Conservation (phyloP, 441 rosid genomes). For the Breynia disticha region DNA sequence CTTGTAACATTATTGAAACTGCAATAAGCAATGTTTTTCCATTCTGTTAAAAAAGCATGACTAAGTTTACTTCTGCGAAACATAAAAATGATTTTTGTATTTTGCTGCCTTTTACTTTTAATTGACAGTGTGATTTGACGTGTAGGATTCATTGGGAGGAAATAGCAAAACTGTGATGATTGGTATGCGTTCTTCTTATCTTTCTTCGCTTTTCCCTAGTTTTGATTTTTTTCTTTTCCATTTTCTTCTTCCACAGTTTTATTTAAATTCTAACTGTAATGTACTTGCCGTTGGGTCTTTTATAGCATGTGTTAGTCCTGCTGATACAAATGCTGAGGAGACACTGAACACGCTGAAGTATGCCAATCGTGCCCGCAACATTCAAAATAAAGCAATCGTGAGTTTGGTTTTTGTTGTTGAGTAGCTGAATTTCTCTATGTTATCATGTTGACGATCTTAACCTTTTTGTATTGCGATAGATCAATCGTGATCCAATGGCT, state of each 20-base stretch:
- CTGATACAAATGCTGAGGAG: conserved; percentile 95
- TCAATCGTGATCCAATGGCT: conserved; percentile 85
- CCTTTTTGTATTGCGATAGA: conserved; percentile 23
- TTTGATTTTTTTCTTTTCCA: conserved; percentile 2
- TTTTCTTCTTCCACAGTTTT: background rate
- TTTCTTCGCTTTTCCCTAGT: background rate
- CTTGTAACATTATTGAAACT: too few relatives aligned
- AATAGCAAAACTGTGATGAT: conserved; percentile 99
- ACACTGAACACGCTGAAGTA: conserved; percentile 88
- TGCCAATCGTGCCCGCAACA: conserved; percentile 95
- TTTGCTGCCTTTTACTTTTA: background rate
- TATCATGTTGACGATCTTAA: conserved; percentile 5
- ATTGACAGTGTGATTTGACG: conserved; percentile 2
- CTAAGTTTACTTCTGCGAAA: background rate
- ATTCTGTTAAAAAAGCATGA: too few relatives aligned
- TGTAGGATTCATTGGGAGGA: conserved; percentile 96
- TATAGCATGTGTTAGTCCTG: conserved; percentile 97
- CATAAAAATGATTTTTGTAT: background rate
- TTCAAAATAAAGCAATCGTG: conserved; percentile 94
- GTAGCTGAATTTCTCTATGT: background rate
- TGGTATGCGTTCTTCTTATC: conserved; percentile 35
- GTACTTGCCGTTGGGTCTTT: conserved; percentile 5
- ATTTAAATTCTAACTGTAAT: background rate
- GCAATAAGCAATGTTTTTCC: too few relatives aligned
- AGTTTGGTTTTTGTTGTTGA: conserved; percentile 6